Base-by-base conservation (phyloP, 1,139 yeast species). In the Lodderomyces theae region DNA sequence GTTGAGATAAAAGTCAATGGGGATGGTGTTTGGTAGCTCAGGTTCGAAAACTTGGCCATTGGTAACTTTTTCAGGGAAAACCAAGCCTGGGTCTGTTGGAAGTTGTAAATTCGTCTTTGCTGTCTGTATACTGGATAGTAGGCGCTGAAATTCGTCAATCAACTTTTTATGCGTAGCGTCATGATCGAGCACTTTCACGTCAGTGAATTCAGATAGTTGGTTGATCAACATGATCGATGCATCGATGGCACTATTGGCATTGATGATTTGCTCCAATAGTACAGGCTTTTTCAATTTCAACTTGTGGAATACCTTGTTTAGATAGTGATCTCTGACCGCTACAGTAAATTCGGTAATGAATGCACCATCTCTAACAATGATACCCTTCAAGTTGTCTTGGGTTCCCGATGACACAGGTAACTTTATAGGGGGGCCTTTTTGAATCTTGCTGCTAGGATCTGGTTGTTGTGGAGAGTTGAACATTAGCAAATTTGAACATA, bases 391-490 rank as follows among this genome's bases (percentile, higher is more conserved):
- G 6, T 57, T 54, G 41, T 71, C 76, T 64, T 61, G 66, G 42
- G 66, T 66, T 23, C 61, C 57, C 16, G 67, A 57, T 1, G 71
- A 60, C 9, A 71, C 58, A 1, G 77, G 73, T 15, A 72, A 53
- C 43, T 68, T 72, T 24, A 70, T 56, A 1, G 71, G 47, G 0
- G 73, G 72, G 0, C 74, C 74, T 11, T 66, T 43, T 43, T 63
- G 69, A 10, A 56, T 57, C 26, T 49, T 52, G 23, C 53, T 49
- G 12, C 40, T 45, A 2, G 53, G 51, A 37, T 64, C 66, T 4
- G 72, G 73, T 36, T 56, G 61, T 46, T 64, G 71, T 15, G 74
- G 74, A 1, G 72, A 54, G 48, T 69, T 69, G 50, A 60, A 64
- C 12, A 63, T 43, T 9, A 72, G 53, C 35, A 72, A 57, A 44